A percentile compares a stretch with the other conserved stretches of the same genome.
Conservation (phyloP, 352 stramenopile species). For the Phytophthora meadii region DNA sequence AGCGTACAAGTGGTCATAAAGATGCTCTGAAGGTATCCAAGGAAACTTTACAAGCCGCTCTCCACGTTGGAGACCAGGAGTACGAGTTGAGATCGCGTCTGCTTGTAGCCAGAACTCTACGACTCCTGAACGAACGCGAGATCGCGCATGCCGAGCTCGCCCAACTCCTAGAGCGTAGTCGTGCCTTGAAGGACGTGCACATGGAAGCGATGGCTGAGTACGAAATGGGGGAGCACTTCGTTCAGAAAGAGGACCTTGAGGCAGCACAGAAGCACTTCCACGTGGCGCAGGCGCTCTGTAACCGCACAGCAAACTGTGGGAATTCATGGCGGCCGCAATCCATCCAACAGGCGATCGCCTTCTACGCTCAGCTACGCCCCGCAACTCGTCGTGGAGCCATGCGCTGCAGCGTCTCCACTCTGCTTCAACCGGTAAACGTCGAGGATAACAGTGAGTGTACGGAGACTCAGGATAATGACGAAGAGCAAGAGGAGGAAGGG, state of each 20-base stretch:
- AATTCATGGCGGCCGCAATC: constrained; percentile 48
- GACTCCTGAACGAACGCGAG: constrained; percentile 46
- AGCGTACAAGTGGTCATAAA: constrained; percentile 39
- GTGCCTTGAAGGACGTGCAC: constrained; percentile 38
- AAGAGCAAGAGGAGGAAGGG: constrained; percentile 19
- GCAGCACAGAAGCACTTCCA: constrained; percentile 50
- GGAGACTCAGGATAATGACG: constrained; percentile 6
- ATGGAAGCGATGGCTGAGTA: constrained; percentile 62
- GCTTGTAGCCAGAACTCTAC: constrained; percentile 43
- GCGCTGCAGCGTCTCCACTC: constrained; percentile 33
- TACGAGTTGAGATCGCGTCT: constrained; percentile 57
- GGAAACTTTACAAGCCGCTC: constrained; percentile 47
- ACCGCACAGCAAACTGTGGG: constrained; percentile 50
- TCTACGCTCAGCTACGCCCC: constrained; percentile 52
- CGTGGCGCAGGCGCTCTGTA: constrained; percentile 48
- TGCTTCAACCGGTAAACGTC: constrained; percentile 10
- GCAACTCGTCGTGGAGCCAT: constrained; percentile 39
- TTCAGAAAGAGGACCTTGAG: constrained; percentile 46
- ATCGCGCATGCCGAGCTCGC: constrained; percentile 49
- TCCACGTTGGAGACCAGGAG: constrained; percentile 40
- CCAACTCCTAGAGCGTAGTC: constrained; percentile 48
- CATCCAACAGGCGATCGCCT: constrained; percentile 59
- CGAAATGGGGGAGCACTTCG: constrained; percentile 53
- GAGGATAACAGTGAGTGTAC: constrained; percentile 8
- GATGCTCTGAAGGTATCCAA: constrained; percentile 58